These are phyloP conservation scores for Kitagawia praeruptora DNA, from an alignment of 129 eudicot species.

Conservation along the genomic window DNA sequence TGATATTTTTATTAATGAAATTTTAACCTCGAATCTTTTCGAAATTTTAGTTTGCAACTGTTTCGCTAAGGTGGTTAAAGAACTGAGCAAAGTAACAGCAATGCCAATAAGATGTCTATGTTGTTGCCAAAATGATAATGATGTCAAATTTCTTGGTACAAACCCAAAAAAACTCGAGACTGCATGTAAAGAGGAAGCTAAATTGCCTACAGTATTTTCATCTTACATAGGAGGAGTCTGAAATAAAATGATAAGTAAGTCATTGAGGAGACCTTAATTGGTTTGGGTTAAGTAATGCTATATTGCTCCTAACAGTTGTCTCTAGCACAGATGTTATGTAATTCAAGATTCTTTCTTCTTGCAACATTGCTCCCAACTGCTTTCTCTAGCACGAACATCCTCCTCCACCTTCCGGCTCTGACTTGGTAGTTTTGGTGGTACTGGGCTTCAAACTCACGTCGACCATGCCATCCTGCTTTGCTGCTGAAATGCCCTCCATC, in stretches of 20 bases:
- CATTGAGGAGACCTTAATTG: not conserved
- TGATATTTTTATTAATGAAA: too few relatives aligned
- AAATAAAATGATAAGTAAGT: not conserved
- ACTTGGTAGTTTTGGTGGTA: conserved; percentile 34
- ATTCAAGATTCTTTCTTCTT: not conserved
- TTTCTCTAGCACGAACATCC: conserved; percentile 63
- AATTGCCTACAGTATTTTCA: not conserved
- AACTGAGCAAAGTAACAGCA: not conserved
- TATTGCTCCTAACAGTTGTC: not conserved
- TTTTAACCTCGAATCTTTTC: too few relatives aligned
- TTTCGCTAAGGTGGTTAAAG: too few relatives aligned
- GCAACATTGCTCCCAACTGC: not conserved
- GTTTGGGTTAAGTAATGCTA: not conserved
- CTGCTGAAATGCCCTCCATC: conserved; percentile 68
- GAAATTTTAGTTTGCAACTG: too few relatives aligned
- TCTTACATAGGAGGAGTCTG: not conserved
- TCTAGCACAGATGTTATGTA: conserved; percentile 32
- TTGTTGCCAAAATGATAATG: not conserved
- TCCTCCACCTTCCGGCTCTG: conserved; percentile 70
- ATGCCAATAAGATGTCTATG: not conserved
- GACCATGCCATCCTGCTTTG: conserved; percentile 92
- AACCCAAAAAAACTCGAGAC: not conserved
- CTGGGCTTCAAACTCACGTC: conserved; percentile 80
- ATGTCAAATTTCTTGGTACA: not conserved
- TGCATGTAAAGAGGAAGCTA: not conserved